These are phyloP conservation scores for Arthroderma sp. DNA, from an alignment of 2,329 filamentous ascomycete species.

Conservation along the genomic window DNA sequence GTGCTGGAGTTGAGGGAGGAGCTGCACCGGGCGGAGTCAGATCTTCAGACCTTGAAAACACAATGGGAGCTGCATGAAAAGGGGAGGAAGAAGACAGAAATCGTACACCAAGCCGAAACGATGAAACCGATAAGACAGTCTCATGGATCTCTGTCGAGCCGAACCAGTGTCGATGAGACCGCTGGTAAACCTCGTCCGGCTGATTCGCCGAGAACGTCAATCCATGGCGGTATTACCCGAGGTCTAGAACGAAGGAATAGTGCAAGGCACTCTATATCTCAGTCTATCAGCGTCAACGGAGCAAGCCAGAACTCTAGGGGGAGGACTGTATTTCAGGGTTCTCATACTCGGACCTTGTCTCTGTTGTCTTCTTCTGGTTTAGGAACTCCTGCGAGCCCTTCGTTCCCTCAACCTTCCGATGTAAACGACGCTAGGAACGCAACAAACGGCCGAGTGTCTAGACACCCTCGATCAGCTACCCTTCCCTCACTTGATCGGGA, in stretches of 20 bases:
- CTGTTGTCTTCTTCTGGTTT: slow-evolving; percentile 53
- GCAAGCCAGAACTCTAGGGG: slow-evolving; percentile 24
- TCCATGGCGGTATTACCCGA: slow-evolving; percentile 27
- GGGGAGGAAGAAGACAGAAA: slow-evolving; percentile 58
- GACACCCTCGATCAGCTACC: slow-evolving; percentile 28
- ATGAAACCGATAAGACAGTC: slow-evolving; percentile 41
- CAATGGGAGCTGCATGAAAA: slow-evolving; percentile 71
- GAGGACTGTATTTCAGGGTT: slow-evolving; percentile 55
- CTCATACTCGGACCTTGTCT: slow-evolving; percentile 57
- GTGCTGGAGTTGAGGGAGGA: slow-evolving; percentile 89
- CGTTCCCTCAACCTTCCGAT: slow-evolving; percentile 9
- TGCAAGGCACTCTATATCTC: slow-evolving; percentile 41
- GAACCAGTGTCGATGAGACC: slow-evolving; percentile 4
- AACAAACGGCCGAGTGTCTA: slow-evolving; percentile 19
- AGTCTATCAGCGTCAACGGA: slow-evolving; percentile 23
- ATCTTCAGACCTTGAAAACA: slow-evolving; percentile 64
- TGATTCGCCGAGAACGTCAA: slow-evolving; percentile 11
- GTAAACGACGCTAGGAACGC: slow-evolving; percentile 9
- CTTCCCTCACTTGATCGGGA: slow-evolving; percentile 28
- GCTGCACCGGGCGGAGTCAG: slow-evolving; percentile 64
- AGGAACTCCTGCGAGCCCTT: slow-evolving; percentile 12
- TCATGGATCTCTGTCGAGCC: slow-evolving; percentile 7
- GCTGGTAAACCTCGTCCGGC: slow-evolving; percentile 12
- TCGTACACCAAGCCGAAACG: slow-evolving; percentile 45
- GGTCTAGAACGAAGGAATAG: slow-evolving; percentile 66